Conservation (phyloP, 352 stramenopile genomes). For the Globisporangium paddicum region DNA sequence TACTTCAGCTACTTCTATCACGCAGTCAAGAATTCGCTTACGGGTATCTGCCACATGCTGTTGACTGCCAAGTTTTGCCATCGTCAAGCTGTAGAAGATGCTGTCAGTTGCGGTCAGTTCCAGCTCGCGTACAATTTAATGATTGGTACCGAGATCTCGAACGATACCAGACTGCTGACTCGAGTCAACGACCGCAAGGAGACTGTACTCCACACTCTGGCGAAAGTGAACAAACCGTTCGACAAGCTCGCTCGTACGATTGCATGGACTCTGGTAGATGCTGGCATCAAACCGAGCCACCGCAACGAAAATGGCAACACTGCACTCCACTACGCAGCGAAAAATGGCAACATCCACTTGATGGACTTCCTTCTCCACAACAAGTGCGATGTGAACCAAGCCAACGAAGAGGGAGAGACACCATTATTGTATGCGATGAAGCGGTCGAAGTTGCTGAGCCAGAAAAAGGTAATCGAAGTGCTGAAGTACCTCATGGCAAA, state of each 20-base stretch:
- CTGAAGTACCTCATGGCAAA: constrained; percentile 47
- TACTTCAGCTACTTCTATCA: constrained; percentile 71
- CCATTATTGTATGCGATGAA: constrained; percentile 56
- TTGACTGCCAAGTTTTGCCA: constrained; percentile 67
- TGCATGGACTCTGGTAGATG: constrained; percentile 65
- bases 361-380: constrained; percentile 75
- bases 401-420: constrained; percentile 41
- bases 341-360: constrained; percentile 46
- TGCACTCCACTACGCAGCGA: constrained; percentile 56
- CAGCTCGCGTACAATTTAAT: constrained; percentile 70
- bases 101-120: constrained; percentile 61
- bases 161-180: constrained; percentile 28
- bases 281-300: constrained; percentile 24
- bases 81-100: constrained; percentile 72
- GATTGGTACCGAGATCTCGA: constrained; percentile 44
- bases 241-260: constrained; percentile 47
- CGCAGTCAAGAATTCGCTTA: constrained; percentile 60
- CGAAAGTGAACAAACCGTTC: constrained; percentile 51
- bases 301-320: constrained; percentile 36
- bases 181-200: constrained; percentile 40
- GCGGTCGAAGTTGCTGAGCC: constrained; percentile 19
- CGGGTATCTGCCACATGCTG: constrained; percentile 76
- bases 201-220: constrained; percentile 58
- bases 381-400: constrained; percentile 33
- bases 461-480: constrained; percentile 23